Evolutionary conservation across 129 eudicot genomes (phyloP), one percentile per base, ranked within the genome.

Genomic region (Lactuca sativa): DNA sequence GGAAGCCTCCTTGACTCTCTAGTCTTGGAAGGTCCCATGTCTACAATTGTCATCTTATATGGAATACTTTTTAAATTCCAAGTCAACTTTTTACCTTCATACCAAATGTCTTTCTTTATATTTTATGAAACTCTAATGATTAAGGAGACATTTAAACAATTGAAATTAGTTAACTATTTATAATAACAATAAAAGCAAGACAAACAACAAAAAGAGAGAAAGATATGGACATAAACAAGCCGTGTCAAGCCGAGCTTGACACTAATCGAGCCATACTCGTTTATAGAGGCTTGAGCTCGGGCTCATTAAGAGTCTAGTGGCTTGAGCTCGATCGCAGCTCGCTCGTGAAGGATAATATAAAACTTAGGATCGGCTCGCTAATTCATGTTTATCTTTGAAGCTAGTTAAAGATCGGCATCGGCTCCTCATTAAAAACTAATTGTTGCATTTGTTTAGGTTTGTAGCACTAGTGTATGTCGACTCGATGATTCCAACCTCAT

Each of bases 401-500:
- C 30, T 25, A 1, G 30, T 25, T 25, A 5, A 51, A 49, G 51
- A 30, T 32, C 32, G 0, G 1, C 71, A 32, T 13, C 6, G 4
- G 17, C 4, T 8, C 5, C 33, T 7, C 16, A 12, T 34, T 70
- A 43, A 59, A 47, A 47, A 18, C 47, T 25, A 59, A 47, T 6
- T 9, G 18, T 34, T 32, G 49, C 58, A 59, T 59, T 56, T 31
- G 25, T 32, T 32, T 60, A 1, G 51, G 55, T 36, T 2, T 5
- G 38, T 0, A 3, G 38, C 7, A 70, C 31, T 43, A 13, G 30
- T 43, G 25, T 16, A 11, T 5, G 9, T 13, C 59, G 51, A 60
- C 4, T 9, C 9, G 38, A 25, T 41, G 78, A 74, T 66, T 81
- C 79, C 32, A 36, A 9, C 10, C 55, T 72, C 70, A 81, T 67